Conservation (phyloP, 441 rosid species). For the Aleurites moluccanus region DNA sequence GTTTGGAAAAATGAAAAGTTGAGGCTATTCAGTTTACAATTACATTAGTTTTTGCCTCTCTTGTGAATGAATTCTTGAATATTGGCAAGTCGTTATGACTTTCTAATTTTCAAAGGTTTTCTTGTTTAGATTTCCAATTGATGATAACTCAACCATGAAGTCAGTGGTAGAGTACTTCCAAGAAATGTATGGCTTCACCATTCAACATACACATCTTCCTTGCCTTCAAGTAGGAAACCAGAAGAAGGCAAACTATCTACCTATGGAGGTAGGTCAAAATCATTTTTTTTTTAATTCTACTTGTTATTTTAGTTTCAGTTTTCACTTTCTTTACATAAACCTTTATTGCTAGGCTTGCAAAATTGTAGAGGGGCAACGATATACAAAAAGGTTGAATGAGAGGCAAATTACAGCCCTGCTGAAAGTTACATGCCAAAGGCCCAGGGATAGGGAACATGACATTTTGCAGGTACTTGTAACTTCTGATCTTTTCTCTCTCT, state of each 20-base stretch:
- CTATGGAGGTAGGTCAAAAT: slow-evolving; percentile 76
- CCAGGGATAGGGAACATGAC: slow-evolving; percentile 88
- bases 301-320: slow-evolving; percentile 1
- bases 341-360: slow-evolving; percentile 75
- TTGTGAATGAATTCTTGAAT: neutral
- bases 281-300: neutral
- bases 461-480: slow-evolving; percentile 55
- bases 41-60: neutral
- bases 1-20: neutral
- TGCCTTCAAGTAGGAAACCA: slow-evolving; percentile 99
- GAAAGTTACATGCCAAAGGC: slow-evolving; percentile 94
- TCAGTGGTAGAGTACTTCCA: slow-evolving; percentile 97
- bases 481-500: neutral
- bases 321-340: slow-evolving; percentile 9
- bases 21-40: neutral
- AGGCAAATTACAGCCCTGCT: slow-evolving; percentile 88
- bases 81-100: neutral
- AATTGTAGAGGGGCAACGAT: slow-evolving; percentile 96
- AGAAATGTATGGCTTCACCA: slow-evolving; percentile 97
- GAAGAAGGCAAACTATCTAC: slow-evolving; percentile 93
- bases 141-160: slow-evolving; percentile 91
- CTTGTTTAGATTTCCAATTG: slow-evolving; percentile 81
- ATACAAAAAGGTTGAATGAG: slow-evolving; percentile 87
- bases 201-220: slow-evolving; percentile 87
- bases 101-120: slow-evolving; percentile 17